Conservation (phyloP, 495 filamentous ascomycete genomes). For the Hyaloscypha bicolor region DNA sequence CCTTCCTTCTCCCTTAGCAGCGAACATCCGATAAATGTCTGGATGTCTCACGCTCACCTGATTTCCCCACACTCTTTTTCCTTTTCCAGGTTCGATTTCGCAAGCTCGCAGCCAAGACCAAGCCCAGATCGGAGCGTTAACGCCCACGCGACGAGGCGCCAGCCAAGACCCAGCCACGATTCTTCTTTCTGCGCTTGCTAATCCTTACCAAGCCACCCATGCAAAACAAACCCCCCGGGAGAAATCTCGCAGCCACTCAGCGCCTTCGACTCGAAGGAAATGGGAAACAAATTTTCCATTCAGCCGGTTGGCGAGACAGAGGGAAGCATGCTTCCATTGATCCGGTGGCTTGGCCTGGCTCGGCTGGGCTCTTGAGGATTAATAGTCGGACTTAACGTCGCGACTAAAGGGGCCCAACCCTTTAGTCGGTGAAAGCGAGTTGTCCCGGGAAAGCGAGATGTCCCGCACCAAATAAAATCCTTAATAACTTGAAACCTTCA, state of each 20-base stretch:
- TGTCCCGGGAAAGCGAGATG: no score
- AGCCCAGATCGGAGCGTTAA: not conserved
- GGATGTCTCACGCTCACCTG: not conserved
- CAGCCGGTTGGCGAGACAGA: not conserved
- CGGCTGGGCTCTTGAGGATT: no score
- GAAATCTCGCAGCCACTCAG: not conserved
- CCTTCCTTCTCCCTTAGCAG: no score
- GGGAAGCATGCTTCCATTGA: no score
- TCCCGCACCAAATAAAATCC: no score
- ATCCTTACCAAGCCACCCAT: not conserved
- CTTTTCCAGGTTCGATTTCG: no score
- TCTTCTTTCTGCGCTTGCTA: not conserved
- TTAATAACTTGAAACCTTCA: no score
- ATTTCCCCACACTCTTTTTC: not conserved
- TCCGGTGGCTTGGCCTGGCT: no score
- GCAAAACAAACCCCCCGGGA: not conserved
- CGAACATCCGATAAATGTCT: not conserved
- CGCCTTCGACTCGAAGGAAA: not conserved
- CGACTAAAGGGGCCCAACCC: no score
- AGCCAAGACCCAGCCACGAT: not conserved
- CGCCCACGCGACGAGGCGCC: constrained; percentile 8
- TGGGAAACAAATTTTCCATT: no score
- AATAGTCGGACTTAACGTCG: no score
- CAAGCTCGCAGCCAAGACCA: not conserved
- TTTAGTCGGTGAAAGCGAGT: no score